Percentiles rank a stretch among this genome's conserved stretches.
phyloP scores from a whole-genome alignment of 2,329 filamentous ascomycete species.

The Sporothrix mexicana region DNA sequence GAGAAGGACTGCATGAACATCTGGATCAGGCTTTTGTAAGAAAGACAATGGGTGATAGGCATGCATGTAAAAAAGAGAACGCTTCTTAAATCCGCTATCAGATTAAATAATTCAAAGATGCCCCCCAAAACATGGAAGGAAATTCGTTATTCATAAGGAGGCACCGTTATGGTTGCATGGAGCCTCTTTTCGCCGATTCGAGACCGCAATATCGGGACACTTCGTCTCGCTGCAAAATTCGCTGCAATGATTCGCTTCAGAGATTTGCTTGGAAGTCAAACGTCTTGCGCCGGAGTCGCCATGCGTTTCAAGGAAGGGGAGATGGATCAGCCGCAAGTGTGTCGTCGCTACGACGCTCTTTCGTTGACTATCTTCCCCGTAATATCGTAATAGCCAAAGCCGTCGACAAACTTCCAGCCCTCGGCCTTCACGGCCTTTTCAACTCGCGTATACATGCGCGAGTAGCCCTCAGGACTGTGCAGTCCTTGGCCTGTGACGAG shows the following conservation, averaged over 20 bases:
- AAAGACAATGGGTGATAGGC: neutral
- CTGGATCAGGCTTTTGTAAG: neutral
- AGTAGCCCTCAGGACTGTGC: conserved; percentile 78
- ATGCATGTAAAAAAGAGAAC: neutral
- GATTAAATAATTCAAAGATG: neutral
- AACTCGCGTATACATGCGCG: conserved; percentile 80
- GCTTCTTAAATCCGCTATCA: conserved; percentile 3
- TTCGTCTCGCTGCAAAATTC: neutral
- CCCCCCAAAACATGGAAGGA: too few species aligned
- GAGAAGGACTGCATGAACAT: neutral
- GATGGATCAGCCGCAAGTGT: neutral
- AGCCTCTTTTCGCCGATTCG: too few species aligned
- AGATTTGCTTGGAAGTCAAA: neutral
- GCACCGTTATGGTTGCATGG: too few species aligned
- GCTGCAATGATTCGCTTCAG: too few species aligned
- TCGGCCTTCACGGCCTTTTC: conserved; percentile 74
- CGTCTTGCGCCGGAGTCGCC: neutral
- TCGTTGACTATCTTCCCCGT: conserved; percentile 55
- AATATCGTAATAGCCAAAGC: conserved; percentile 73
- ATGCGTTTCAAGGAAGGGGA: conserved; percentile 4
- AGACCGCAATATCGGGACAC: neutral
- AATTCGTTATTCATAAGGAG: too few species aligned
- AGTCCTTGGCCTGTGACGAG: conserved; percentile 82
- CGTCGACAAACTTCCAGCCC: conserved; percentile 81
- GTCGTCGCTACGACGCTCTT: neutral